Evolutionary conservation across 352 stramenopile genomes (phyloP).

Genomic region (Globisporangium iwayamae): DNA sequence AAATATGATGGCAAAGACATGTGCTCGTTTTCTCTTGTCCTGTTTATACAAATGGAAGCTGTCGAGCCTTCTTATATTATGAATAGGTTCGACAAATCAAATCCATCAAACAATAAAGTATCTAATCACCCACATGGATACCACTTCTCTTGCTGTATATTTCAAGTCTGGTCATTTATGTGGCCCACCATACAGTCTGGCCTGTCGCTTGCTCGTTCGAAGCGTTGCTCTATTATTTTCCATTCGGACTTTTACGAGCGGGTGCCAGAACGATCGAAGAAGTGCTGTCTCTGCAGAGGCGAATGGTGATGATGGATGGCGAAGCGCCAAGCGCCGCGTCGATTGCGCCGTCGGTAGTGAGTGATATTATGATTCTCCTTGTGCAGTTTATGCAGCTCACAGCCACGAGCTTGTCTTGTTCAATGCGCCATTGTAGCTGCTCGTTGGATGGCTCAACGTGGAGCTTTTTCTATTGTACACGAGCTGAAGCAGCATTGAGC

Average conservation of each 20-base stretch:
- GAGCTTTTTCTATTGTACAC: slow-evolving; percentile 11
- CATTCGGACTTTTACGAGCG: not conserved
- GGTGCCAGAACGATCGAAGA: not conserved
- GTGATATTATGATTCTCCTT: not conserved
- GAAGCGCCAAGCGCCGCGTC: not conserved
- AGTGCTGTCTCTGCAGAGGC: not conserved
- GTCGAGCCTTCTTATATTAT: not conserved
- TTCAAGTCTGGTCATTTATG: not conserved
- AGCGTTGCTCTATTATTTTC: not conserved
- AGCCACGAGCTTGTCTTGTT: too few relatives aligned
- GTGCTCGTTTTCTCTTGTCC: too few relatives aligned
- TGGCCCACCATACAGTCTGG: not conserved
- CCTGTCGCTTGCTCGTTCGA: slow-evolving; percentile 4
- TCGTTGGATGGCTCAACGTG: not conserved
- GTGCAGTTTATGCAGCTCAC: too few relatives aligned
- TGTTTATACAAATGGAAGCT: too few relatives aligned
- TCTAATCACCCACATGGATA: not conserved
- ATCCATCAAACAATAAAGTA: not conserved
- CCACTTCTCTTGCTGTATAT: not conserved
- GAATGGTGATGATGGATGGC: not conserved
- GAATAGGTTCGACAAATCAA: not conserved
- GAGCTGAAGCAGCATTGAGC: not conserved
- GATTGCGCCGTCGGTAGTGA: too few relatives aligned
- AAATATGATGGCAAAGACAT: too few relatives aligned
- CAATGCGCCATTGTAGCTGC: not conserved